A percentile compares a stretch with the other conserved stretches of the same genome.
These are phyloP conservation scores for Picochlorum sp. DNA, from an alignment of 139 green algal species.

Conservation along the genomic window DNA sequence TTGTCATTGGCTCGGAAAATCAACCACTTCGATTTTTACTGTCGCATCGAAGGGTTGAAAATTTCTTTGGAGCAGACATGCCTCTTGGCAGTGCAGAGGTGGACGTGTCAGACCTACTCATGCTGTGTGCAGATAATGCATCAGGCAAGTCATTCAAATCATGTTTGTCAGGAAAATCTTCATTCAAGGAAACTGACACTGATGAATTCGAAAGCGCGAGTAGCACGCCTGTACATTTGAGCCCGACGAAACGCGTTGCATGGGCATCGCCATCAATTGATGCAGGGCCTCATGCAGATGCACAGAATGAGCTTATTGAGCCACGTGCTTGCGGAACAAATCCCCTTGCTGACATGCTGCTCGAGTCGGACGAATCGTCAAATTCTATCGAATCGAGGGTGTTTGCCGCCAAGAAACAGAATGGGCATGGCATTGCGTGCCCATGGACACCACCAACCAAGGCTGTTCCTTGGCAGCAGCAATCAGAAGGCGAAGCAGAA, in stretches of 20 bases:
- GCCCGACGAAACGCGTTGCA: background rate
- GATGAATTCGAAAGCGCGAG: background rate
- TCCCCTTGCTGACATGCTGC: too few species aligned
- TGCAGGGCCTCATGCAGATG: too few species aligned
- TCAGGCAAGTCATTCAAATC: too few species aligned
- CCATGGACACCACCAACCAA: background rate
- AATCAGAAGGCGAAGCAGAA: too few species aligned
- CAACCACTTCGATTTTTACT: slow-evolving; percentile 24
- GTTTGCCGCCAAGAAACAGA: background rate
- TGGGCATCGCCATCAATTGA: background rate
- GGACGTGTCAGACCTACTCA: background rate
- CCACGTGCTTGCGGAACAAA: too few species aligned
- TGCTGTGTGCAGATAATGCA: background rate
- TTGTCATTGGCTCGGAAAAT: slow-evolving; percentile 14
- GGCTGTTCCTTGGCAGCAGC: background rate
- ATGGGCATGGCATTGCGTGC: too few species aligned
- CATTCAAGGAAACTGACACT: background rate
- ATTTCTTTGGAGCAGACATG: slow-evolving; percentile 23
- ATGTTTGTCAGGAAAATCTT: background rate
- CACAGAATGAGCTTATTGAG: too few species aligned
- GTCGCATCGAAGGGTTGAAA: slow-evolving; percentile 23
- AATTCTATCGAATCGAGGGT: background rate
- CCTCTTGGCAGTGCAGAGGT: slow-evolving; percentile 20
- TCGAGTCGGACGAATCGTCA: too few species aligned
- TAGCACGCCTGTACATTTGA: background rate